phyloP scores from a whole-genome alignment of 768 basidiomycete genomes.

The Trametes villosa region DNA sequence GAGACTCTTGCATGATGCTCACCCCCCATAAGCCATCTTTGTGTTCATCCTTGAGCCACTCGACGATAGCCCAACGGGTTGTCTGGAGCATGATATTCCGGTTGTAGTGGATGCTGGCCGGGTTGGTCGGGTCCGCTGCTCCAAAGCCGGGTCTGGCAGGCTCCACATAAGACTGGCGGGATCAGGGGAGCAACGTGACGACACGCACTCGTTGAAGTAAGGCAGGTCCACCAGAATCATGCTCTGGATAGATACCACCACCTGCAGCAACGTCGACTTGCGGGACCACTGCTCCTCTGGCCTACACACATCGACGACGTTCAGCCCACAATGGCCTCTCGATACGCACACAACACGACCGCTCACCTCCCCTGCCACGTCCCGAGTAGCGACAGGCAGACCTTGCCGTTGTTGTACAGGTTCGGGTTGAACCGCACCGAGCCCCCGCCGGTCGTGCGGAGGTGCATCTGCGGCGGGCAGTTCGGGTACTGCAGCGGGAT shows the following conservation, averaged over 20 bases:
- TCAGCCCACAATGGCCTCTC: background rate
- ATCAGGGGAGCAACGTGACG: background rate
- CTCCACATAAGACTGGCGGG: background rate
- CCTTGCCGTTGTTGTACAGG: conserved; percentile 52
- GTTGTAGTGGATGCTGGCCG: conserved; percentile 51
- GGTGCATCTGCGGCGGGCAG: conserved; percentile 50
- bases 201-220: conserved; percentile 59
- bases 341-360: background rate
- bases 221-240: conserved; percentile 61
- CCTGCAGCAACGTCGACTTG: conserved; percentile 59
- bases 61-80: conserved; percentile 55
- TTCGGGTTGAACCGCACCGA: conserved; percentile 61
- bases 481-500: conserved; percentile 56
- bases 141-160: conserved; percentile 53
- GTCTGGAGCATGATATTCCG: conserved; percentile 47
- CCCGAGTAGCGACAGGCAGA: conserved; percentile 58
- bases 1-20: conserved; percentile 11
- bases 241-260: conserved; percentile 60
- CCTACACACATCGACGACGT: conserved; percentile 10
- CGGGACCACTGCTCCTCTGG: conserved; percentile 52
- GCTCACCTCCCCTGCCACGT: conserved; percentile 57
- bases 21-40: conserved; percentile 52
- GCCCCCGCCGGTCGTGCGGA: conserved; percentile 58
- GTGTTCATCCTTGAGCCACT: conserved; percentile 53
- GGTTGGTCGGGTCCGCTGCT: conserved; percentile 40